Evolutionary conservation across 1,284 basidiomycete species (phyloP).

Genomic region (Tremellales sp.): DNA sequence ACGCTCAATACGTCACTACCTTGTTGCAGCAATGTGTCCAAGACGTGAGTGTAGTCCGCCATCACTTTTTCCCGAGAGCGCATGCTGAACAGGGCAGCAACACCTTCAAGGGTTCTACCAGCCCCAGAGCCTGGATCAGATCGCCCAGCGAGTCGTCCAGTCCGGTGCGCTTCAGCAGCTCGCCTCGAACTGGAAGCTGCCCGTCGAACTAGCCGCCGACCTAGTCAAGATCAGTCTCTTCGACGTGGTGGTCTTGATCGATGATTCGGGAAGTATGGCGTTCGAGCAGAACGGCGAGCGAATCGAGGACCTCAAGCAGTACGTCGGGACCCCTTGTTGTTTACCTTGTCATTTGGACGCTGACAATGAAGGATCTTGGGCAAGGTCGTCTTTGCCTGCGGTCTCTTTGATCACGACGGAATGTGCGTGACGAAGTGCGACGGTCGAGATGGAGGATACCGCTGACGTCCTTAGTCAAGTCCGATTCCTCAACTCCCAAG

Average conservation of each 20-base stretch:
- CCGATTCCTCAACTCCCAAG: conserved; percentile 51
- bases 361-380: conserved; percentile 34
- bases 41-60: conserved; percentile 34
- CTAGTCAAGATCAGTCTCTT: conserved; percentile 49
- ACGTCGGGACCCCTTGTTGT: conserved; percentile 1
- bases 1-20: conserved; percentile 27
- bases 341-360: background rate
- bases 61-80: background rate
- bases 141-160: conserved; percentile 47
- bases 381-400: conserved; percentile 46
- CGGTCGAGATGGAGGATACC: too few species aligned
- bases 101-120: conserved; percentile 50
- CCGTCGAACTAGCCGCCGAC: conserved; percentile 49
- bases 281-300: conserved; percentile 42
- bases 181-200: conserved; percentile 48
- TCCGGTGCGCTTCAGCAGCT: conserved; percentile 46
- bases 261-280: conserved; percentile 49
- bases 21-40: conserved; percentile 43
- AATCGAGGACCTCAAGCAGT: conserved; percentile 33
- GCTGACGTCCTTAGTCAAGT: conserved; percentile 42
- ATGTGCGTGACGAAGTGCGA: conserved; percentile 40
- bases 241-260: conserved; percentile 47
- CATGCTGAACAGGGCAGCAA: conserved; percentile 37
- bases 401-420: conserved; percentile 51
- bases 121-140: conserved; percentile 42